Percentiles rank a stretch among this genome's conserved stretches.
Evolutionary conservation across 1,284 basidiomycete genomes (phyloP).

Genomic region (Rhodotorula sp.): DNA sequence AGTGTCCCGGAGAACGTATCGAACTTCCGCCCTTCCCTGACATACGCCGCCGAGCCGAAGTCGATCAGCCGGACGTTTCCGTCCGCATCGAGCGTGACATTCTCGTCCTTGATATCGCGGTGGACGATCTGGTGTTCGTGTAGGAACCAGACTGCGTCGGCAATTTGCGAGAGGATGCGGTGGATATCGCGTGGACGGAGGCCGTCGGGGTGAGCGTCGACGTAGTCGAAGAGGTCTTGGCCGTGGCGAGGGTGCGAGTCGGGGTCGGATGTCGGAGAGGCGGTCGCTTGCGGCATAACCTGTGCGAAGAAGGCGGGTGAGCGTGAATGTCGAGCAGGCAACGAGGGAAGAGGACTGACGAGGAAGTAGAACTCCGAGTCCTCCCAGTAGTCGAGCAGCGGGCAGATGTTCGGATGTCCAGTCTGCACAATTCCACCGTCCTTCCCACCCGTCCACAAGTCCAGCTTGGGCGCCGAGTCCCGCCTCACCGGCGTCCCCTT

Average conservation of each 20-base stretch:
- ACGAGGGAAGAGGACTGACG: slow-evolving; percentile 39
- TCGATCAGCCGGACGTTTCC: slow-evolving; percentile 86
- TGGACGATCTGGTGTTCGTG: slow-evolving; percentile 93
- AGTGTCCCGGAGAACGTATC: slow-evolving; percentile 48
- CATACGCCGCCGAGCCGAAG: slow-evolving; percentile 47
- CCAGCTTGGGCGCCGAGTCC: slow-evolving; percentile 29
- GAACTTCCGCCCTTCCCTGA: slow-evolving; percentile 45
- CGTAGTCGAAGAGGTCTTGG: slow-evolving; percentile 88
- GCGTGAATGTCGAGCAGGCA: not conserved
- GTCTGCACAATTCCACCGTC: slow-evolving; percentile 43
- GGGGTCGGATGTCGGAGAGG: slow-evolving; percentile 44
- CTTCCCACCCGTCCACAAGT: slow-evolving; percentile 25
- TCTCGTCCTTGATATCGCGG: slow-evolving; percentile 98
- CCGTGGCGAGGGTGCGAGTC: slow-evolving; percentile 49
- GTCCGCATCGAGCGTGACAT: slow-evolving; percentile 62
- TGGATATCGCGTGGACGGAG: slow-evolving; percentile 72
- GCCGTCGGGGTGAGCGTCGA: slow-evolving; percentile 84
- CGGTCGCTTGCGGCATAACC: slow-evolving; percentile 40
- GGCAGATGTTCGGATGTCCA: slow-evolving; percentile 89
- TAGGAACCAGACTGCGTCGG: slow-evolving; percentile 85
- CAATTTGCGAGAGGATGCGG: slow-evolving; percentile 87
- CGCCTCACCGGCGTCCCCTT: slow-evolving; percentile 5
- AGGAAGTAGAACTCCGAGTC: slow-evolving; percentile 96
- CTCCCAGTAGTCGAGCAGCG: slow-evolving; percentile 94
- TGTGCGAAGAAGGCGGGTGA: not conserved